Conservation (phyloP, 768 basidiomycete species). For the Podaxis sp. region DNA sequence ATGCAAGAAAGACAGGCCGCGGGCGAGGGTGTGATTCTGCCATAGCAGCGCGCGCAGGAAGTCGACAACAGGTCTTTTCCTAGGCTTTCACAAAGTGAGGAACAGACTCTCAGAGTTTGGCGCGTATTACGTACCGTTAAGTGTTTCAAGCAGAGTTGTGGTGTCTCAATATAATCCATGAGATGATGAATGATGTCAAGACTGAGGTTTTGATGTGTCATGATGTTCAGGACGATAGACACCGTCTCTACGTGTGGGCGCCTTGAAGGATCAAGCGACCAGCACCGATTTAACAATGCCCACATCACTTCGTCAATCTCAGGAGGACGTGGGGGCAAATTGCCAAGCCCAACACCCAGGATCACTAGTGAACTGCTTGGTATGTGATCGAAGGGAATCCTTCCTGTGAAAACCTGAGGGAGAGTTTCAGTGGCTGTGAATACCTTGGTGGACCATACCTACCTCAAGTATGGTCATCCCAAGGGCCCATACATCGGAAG, state of each 20-base stretch:
- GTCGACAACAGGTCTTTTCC: no score
- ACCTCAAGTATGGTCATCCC: slow-evolving; percentile 37
- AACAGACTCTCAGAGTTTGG: not conserved
- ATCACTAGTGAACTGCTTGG: slow-evolving; percentile 10
- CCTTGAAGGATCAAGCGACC: not conserved
- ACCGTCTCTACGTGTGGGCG: slow-evolving; percentile 7
- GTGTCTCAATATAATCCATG: not conserved
- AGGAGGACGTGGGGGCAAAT: slow-evolving; percentile 11
- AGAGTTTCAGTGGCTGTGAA: not conserved
- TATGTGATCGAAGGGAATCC: slow-evolving; percentile 15
- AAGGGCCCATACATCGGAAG: slow-evolving; percentile 35
- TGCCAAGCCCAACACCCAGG: not conserved
- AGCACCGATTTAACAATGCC: slow-evolving; percentile 12
- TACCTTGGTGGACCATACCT: not conserved
- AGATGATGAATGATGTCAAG: not conserved
- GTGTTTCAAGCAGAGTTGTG: no score
- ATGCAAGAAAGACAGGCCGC: no score
- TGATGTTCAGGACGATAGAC: not conserved
- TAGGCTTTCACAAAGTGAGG: no score
- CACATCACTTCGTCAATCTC: slow-evolving; percentile 11
- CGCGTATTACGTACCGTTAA: not conserved
- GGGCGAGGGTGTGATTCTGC: no score
- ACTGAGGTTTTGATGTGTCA: not conserved
- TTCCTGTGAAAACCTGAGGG: slow-evolving; percentile 18
- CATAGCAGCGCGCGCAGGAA: no score